These are phyloP conservation scores for Benincasa hispida DNA, from an alignment of 306 rosid species.

Conservation along the genomic window DNA sequence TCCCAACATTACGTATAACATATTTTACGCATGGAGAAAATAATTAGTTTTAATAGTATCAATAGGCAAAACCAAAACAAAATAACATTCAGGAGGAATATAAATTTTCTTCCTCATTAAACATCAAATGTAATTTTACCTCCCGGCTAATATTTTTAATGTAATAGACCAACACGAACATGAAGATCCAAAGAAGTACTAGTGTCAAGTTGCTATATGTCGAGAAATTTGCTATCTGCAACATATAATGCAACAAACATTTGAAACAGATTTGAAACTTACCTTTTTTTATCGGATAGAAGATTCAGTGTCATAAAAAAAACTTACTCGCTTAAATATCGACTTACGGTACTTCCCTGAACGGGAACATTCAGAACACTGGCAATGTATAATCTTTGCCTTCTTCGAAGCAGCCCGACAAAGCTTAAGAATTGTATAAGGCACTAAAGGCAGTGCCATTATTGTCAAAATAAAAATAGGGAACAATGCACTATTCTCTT, in stretches of 20 bases:
- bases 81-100: background rate
- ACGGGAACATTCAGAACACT: conserved; percentile 67
- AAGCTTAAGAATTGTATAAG: conserved; percentile 75
- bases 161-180: conserved; percentile 78
- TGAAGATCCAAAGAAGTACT: conserved; percentile 70
- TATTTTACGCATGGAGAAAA: background rate
- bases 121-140: conserved; percentile 35
- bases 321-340: conserved; percentile 64
- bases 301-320: background rate
- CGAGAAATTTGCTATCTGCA: conserved; percentile 85
- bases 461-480: conserved; percentile 91
- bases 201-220: conserved; percentile 68
- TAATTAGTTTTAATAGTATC: background rate
- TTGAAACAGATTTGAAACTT: background rate
- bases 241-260: conserved; percentile 1
- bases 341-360: conserved; percentile 91
- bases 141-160: conserved; percentile 71
- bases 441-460: conserved; percentile 88
- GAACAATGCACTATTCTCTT: conserved; percentile 79
- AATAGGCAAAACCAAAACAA: background rate
- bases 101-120: background rate
- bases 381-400: conserved; percentile 83
- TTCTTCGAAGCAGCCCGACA: conserved; percentile 64
- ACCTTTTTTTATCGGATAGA: background rate
- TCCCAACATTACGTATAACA: background rate